phyloP scores from a whole-genome alignment of 805 yeast genomes.

The Monosporozyma unispora region DNA sequence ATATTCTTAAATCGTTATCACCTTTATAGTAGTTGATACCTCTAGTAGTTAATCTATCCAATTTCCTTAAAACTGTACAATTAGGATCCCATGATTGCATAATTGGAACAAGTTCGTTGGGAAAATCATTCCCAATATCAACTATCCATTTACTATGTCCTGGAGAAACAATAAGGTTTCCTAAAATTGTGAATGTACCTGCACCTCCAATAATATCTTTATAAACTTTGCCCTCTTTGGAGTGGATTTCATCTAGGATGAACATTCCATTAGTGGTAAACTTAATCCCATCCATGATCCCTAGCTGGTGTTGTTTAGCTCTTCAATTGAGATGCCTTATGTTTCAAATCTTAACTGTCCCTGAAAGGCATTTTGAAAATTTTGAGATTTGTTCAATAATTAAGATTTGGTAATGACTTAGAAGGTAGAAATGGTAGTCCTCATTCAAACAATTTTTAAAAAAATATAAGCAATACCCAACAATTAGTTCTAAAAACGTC shows the following conservation, averaged over 20 bases:
- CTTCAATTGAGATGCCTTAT: too few relatives aligned
- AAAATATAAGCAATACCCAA: background rate
- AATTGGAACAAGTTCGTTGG: slow-evolving; percentile 35
- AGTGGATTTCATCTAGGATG: slow-evolving; percentile 76
- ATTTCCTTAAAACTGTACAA: slow-evolving; percentile 40
- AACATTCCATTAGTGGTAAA: slow-evolving; percentile 80
- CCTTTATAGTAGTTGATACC: slow-evolving; percentile 73
- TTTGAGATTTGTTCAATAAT: too few relatives aligned
- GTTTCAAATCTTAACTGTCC: too few relatives aligned
- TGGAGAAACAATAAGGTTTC: slow-evolving; percentile 49
- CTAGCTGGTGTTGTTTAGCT: too few relatives aligned
- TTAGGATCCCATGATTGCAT: slow-evolving; percentile 58
- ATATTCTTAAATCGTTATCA: slow-evolving; percentile 49
- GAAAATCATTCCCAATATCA: slow-evolving; percentile 77
- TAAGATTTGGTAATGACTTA: too few relatives aligned
- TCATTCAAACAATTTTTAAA: background rate
- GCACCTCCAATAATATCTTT: slow-evolving; percentile 77
- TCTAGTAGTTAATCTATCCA: slow-evolving; percentile 55
- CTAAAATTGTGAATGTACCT: slow-evolving; percentile 72
- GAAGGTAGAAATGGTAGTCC: background rate
- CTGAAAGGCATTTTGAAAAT: too few relatives aligned
- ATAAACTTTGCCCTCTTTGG: slow-evolving; percentile 29
- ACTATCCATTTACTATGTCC: slow-evolving; percentile 53
- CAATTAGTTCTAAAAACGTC: background rate
- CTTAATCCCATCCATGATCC: background rate